phyloP scores from a whole-genome alignment of 2,329 filamentous ascomycete species.

The Aspergillus cejpii region DNA sequence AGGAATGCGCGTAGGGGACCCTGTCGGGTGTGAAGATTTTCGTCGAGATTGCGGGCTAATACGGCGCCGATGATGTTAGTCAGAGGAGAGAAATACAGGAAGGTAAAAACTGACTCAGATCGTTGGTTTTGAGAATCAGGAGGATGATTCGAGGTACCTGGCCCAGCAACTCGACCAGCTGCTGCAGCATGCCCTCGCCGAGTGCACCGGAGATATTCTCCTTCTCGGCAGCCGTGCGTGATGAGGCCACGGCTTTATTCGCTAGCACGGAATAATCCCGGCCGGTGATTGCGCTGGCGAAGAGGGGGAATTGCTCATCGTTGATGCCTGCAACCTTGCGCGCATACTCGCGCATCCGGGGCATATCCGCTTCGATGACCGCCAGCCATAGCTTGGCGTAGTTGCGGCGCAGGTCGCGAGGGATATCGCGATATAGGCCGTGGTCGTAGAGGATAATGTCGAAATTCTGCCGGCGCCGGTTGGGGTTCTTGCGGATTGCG shows the following conservation, averaged over 20 bases:
- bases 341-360: constrained; percentile 79
- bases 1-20: constrained; percentile 57
- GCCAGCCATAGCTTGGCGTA: constrained; percentile 98
- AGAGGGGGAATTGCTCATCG: constrained; percentile 87
- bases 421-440: constrained; percentile 90
- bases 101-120: constrained; percentile 57
- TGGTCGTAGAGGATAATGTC: constrained; percentile 96
- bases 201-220: constrained; percentile 77
- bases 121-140: constrained; percentile 94
- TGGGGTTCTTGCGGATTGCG: constrained; percentile 71
- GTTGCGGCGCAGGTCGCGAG: constrained; percentile 65
- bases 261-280: constrained; percentile 76
- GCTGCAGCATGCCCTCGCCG: constrained; percentile 78
- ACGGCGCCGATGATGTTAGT: constrained; percentile 2
- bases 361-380: constrained; percentile 82
- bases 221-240: constrained; percentile 69
- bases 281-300: constrained; percentile 92
- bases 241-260: constrained; percentile 48
- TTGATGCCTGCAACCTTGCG: constrained; percentile 81
- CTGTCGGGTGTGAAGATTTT: constrained; percentile 57
- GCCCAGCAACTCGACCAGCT: constrained; percentile 80
- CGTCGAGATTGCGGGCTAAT: constrained; percentile 74
- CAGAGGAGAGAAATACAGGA: neutral
- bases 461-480: constrained; percentile 65
- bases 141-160: constrained; percentile 88